A percentile compares a stretch with the other conserved stretches of the same genome.
phyloP scores from a whole-genome alignment of 495 filamentous ascomycete species.

The Neurospora africana region DNA sequence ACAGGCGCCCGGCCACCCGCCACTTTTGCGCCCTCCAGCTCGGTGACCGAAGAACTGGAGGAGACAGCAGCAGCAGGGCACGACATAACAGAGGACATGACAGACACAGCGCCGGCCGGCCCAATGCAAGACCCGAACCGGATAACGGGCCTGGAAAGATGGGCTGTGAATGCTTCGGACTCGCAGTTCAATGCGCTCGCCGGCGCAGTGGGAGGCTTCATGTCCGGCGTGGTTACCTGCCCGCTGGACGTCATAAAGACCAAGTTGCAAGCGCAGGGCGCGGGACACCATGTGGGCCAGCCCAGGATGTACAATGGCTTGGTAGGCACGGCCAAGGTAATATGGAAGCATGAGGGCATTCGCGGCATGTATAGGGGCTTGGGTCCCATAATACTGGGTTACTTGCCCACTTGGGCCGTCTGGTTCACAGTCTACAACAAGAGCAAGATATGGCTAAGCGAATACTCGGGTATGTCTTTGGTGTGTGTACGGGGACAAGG shows the following conservation, averaged over 20 bases:
- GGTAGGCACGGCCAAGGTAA: slow-evolving; percentile 70
- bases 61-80: slow-evolving; percentile 1
- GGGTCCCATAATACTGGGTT: slow-evolving; percentile 87
- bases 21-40: neutral
- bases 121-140: slow-evolving; percentile 26
- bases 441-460: slow-evolving; percentile 60
- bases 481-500: neutral
- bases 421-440: slow-evolving; percentile 94
- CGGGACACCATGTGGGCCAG: slow-evolving; percentile 41
- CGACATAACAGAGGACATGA: neutral
- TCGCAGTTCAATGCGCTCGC: slow-evolving; percentile 54
- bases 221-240: slow-evolving; percentile 89
- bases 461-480: slow-evolving; percentile 21
- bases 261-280: slow-evolving; percentile 91
- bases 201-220: slow-evolving; percentile 79
- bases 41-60: neutral
- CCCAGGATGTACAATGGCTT: slow-evolving; percentile 69
- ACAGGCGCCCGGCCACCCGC: slow-evolving; percentile 1
- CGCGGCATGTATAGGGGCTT: slow-evolving; percentile 88
- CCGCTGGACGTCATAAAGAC: slow-evolving; percentile 99
- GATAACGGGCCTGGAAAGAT: slow-evolving; percentile 47
- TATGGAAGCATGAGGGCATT: slow-evolving; percentile 80
- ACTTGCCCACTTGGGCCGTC: slow-evolving; percentile 95
- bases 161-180: slow-evolving; percentile 36
- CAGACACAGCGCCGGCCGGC: slow-evolving; percentile 3